phyloP scores from a whole-genome alignment of 169 alveolate genomes.

The Plasmodium relictum region DNA sequence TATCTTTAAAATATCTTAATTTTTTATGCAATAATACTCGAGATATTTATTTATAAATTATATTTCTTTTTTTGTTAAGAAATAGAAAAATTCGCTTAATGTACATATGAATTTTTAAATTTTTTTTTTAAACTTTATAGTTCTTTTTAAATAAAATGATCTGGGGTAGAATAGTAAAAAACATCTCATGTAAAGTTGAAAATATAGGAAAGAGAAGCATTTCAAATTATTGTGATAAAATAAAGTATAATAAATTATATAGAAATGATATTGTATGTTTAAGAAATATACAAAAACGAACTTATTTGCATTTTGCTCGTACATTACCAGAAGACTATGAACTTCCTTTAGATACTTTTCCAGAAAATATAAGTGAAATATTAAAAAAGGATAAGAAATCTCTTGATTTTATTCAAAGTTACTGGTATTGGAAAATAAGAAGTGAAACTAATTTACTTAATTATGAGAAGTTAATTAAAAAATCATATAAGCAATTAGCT shows the following conservation, averaged over 20 bases:
- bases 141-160: slow-evolving; percentile 20
- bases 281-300: slow-evolving; percentile 50
- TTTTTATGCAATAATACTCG: too few species aligned
- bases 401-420: slow-evolving; percentile 89
- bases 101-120: too few species aligned
- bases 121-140: too few species aligned
- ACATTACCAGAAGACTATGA: slow-evolving; percentile 90
- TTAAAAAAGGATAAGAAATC: slow-evolving; percentile 87
- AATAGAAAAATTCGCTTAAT: too few species aligned
- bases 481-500: slow-evolving; percentile 91
- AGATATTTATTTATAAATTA: too few species aligned
- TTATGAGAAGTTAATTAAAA: slow-evolving; percentile 85
- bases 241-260: neutral
- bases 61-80: too few species aligned
- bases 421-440: slow-evolving; percentile 91
- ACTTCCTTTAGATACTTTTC: slow-evolving; percentile 91
- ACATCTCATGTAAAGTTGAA: neutral
- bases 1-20: too few species aligned
- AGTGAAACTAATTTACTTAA: slow-evolving; percentile 89
- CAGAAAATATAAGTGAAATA: slow-evolving; percentile 87
- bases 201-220: slow-evolving; percentile 12
- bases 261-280: neutral
- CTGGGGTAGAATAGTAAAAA: slow-evolving; percentile 6
- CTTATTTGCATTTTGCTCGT: slow-evolving; percentile 87
- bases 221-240: neutral